These are phyloP conservation scores for Chlorella sp. DNA, from an alignment of 139 green algal species.

Conservation along the genomic window DNA sequence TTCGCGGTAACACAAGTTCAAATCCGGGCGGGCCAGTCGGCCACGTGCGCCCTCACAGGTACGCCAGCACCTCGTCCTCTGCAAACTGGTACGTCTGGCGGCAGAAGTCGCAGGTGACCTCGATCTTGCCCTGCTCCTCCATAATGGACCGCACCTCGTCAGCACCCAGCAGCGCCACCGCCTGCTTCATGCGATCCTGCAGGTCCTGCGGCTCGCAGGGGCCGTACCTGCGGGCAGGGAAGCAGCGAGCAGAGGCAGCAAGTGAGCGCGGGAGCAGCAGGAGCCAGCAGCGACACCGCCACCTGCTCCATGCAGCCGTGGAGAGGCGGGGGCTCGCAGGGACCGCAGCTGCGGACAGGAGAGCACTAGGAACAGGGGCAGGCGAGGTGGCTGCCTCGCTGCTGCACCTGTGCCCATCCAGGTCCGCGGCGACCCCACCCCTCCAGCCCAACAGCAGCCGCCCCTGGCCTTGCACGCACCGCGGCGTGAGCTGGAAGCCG, in stretches of 20 bases:
- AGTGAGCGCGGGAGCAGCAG: not conserved
- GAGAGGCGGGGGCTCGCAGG: not conserved
- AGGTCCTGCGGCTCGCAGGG: slow-evolving; percentile 75
- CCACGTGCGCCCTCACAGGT: too few species aligned
- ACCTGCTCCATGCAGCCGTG: not conserved
- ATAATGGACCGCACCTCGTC: slow-evolving; percentile 73
- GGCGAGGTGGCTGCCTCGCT: too few species aligned
- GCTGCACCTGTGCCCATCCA: too few species aligned
- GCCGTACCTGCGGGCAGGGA: slow-evolving; percentile 65
- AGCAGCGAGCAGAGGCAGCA: not conserved
- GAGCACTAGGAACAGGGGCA: not conserved
- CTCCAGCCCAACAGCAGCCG: too few species aligned
- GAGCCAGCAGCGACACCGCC: not conserved
- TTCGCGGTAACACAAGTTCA: too few species aligned
- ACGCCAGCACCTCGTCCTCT: slow-evolving; percentile 60
- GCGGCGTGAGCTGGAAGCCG: slow-evolving; percentile 58
- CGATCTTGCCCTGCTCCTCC: slow-evolving; percentile 81
- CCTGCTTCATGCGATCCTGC: slow-evolving; percentile 76
- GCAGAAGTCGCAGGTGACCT: slow-evolving; percentile 80
- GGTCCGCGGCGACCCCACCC: too few species aligned
- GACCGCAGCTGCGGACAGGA: not conserved
- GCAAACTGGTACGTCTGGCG: slow-evolving; percentile 73
- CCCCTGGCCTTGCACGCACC: slow-evolving; percentile 27
- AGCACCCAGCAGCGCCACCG: slow-evolving; percentile 45
- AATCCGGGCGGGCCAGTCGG: too few species aligned